Base-by-base conservation (phyloP, 1,139 yeast genomes). In the Chernovozyma aurita region DNA sequence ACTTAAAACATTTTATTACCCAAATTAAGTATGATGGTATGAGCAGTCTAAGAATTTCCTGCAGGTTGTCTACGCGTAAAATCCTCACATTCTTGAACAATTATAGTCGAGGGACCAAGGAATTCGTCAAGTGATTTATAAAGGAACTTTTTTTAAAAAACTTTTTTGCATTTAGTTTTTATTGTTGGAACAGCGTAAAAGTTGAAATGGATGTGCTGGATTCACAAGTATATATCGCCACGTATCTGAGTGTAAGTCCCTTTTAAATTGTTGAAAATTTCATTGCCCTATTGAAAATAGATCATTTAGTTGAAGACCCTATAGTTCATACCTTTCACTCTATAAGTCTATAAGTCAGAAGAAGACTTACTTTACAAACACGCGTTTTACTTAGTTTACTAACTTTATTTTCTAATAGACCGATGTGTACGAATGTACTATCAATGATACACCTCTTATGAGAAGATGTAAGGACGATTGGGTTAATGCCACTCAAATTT, bases 401-500 rank as follows among this genome's bases (percentile, higher is more conserved):
- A n/a, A 30, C 32, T 30, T 6, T 6, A 9, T 20, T 12, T 20
- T 21, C 6, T 38, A 37, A 4, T 42, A 61, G 67, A 61, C 64
- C 15, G 92, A 92, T 38, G 97, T 90, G 30, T 85, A 83, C 54
- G 98, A 92, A 65, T 81, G 85, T 49, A 70, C 80, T 27, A 80
- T 83, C 49, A 79, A 84, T 38, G 83, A 85, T 36, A 85, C 88
- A 21, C 90, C 97, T 8, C 87, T 92, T 18, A 92, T 92, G 98
- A 78, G 97, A 57, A 70, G 97, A 42, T 81, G 86, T 47, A 70
- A 73, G 30, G 97, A 92, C 57, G 88, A 87, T 41, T 88, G 97
- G 95, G 95, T 90, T 37, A 92, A 92, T 63, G 97, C 97, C n/a
- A 92, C 98, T 18, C 97, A 92, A 61, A 88, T 92, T 33, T 70